Evolutionary conservation across 2,329 filamentous ascomycete species (phyloP), one percentile per base, ranked within the genome.

Genomic region (Purpureocillium lavendulum): DNA sequence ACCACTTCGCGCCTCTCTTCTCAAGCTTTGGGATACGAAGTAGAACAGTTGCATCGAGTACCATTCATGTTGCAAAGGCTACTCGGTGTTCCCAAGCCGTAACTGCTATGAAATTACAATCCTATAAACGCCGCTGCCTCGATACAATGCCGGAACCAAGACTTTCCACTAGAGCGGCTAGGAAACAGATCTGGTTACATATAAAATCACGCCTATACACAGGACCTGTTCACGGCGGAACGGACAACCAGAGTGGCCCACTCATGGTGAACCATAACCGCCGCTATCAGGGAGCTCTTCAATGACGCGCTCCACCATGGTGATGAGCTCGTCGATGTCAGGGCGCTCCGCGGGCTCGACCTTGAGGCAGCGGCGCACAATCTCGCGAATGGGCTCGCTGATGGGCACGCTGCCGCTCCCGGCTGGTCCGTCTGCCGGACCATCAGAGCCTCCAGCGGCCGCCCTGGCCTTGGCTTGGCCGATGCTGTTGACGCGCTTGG

Each of bases 291-390:
- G 36, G 8, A 48, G 58, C 40, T 73, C 67, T 28, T 74, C 71
- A 52, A 94, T 75, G 15, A 87, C 83, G 13, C 69, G 67, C 60
- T 89, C 77, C n/a, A 94, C 80, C 58, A 92, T 74, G 33, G 67
- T 64, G 49, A 94, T 92, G 59, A 96, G 65, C 62, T 92, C 82
- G 51, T 87, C 79, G 43, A 95, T 82, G 61, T 94, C 85, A 13
- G 92, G 92, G 47, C 92, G 70, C 58, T 97, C 90, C 3, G 74
- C 75, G 0, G 90, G 84, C 66, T 98, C 92, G 21, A 97, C 85
- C 51, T 70, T 77, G 55, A 98, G 67, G 63, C 92, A 98, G 56
- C 75, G 82, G 57, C 88, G 73, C 39, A 98, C 90, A 11, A 98
- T 77, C 43, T 94, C 83, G 59, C 90, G 84, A 34, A 96, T 87